phyloP scores from a whole-genome alignment of 2,329 filamentous ascomycete genomes.

The Phoma sp. region DNA sequence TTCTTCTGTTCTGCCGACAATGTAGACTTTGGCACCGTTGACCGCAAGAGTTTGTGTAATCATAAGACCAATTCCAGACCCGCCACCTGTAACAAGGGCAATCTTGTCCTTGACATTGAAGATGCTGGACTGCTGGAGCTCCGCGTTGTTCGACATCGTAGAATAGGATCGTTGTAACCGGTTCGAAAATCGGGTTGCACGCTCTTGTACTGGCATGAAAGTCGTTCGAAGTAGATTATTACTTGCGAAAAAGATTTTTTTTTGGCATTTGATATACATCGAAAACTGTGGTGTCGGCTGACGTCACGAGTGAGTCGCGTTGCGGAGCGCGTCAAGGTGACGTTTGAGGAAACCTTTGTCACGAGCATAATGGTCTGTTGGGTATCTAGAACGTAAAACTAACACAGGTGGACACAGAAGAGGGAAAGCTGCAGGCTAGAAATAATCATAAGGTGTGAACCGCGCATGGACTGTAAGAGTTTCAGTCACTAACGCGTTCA shows the following conservation, averaged over 20 bases:
- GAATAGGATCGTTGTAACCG: constrained; percentile 25
- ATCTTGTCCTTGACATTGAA: constrained; percentile 51
- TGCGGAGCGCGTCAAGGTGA: constrained; percentile 32
- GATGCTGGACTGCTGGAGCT: constrained; percentile 42
- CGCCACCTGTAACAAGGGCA: constrained; percentile 54
- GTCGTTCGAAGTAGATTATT: not conserved
- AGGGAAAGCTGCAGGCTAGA: constrained; percentile 4
- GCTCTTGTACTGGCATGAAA: constrained; percentile 19
- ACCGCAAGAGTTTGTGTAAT: constrained; percentile 56
- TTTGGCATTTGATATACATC: constrained; percentile 23
- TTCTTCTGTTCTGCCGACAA: constrained; percentile 56
- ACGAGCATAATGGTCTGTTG: constrained; percentile 7
- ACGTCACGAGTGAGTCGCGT: constrained; percentile 32
- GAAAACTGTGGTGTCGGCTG: constrained; percentile 24
- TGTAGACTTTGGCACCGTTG: constrained; percentile 58
- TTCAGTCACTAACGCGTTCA: constrained; percentile 2
- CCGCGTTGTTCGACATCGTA: constrained; percentile 46
- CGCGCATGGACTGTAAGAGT: not conserved
- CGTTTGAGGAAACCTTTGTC: constrained; percentile 7
- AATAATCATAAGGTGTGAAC: not conserved
- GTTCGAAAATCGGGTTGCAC: constrained; percentile 22
- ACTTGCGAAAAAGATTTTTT: constrained; percentile 6
- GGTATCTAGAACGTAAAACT: not conserved
- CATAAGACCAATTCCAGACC: constrained; percentile 59
- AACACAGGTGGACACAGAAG: constrained; percentile 7